Conservation (phyloP, 2,329 filamentous ascomycete species). For the Alternaria sp. region DNA sequence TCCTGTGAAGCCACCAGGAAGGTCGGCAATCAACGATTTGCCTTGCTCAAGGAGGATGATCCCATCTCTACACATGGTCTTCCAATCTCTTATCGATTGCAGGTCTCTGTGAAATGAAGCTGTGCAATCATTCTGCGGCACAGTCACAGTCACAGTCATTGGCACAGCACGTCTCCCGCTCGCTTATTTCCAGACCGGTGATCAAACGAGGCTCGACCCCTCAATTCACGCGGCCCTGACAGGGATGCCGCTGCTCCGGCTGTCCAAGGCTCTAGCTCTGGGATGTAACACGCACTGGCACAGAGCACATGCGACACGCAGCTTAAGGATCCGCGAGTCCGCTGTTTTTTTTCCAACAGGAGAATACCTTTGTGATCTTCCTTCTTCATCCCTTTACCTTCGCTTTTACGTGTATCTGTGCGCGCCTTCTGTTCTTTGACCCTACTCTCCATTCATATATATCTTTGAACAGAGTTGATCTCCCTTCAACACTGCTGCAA, state of each 20-base stretch:
- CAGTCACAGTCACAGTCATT: neutral
- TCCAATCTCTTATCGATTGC: constrained; percentile 23
- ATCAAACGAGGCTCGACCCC: constrained; percentile 37
- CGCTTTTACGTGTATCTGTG: constrained; percentile 13
- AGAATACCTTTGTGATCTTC: constrained; percentile 9
- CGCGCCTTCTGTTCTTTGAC: constrained; percentile 5
- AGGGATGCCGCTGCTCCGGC: constrained; percentile 14
- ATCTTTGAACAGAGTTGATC: constrained; percentile 20
- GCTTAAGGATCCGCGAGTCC: constrained; percentile 12
- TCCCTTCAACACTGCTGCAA: constrained; percentile 26
- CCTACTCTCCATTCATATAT: constrained; percentile 4
- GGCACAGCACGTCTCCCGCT: constrained; percentile 14
- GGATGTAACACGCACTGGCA: constrained; percentile 27
- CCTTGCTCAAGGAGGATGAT: constrained; percentile 7
- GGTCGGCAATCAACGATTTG: neutral
- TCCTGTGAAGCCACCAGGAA: constrained; percentile 2
- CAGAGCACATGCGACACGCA: constrained; percentile 28
- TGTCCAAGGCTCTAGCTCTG: constrained; percentile 21
- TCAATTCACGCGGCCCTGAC: constrained; percentile 20
- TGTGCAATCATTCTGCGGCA: constrained; percentile 30
- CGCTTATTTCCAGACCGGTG: constrained; percentile 39
- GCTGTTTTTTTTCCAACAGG: constrained; percentile 5
- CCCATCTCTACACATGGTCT: neutral
- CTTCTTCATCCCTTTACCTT: constrained; percentile 23
- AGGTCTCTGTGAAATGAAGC: constrained; percentile 15